phyloP scores from a whole-genome alignment of 148 eudicot species.

The Diospyros lotus region DNA sequence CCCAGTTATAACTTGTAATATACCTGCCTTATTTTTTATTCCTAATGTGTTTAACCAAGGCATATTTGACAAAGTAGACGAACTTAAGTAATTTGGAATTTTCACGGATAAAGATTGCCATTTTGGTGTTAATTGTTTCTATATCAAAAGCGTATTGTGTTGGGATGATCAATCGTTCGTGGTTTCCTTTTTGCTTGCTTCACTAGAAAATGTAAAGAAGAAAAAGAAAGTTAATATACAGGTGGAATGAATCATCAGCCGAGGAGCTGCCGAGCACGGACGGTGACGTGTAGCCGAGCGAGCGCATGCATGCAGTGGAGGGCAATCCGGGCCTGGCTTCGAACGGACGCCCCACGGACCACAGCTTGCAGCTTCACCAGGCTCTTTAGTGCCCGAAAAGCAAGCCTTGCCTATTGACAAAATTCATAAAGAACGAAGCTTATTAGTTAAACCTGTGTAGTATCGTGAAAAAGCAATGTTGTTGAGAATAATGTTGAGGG shows the following conservation, averaged over 20 bases:
- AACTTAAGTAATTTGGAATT: no score
- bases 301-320: constrained; percentile 69
- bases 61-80: no score
- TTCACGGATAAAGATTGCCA: no score
- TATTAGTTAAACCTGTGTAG: neutral
- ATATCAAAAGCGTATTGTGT: no score
- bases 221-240: no score
- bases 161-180: no score
- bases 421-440: neutral
- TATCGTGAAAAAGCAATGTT: neutral
- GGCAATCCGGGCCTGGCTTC: constrained; percentile 78
- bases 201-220: no score
- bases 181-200: no score
- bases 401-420: constrained; percentile 51
- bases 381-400: constrained; percentile 59
- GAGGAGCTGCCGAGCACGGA: constrained; percentile 50
- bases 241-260: no score
- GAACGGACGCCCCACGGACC: constrained; percentile 69
- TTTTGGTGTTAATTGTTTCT: no score
- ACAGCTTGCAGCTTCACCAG: constrained; percentile 80
- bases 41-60: no score
- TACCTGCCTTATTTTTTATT: no score
- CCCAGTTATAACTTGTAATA: neutral
- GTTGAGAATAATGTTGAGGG: neutral
- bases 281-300: constrained; percentile 56